Evolutionary conservation across 805 yeast genomes (phyloP).

Genomic region (Candida khao-thaluensis): DNA sequence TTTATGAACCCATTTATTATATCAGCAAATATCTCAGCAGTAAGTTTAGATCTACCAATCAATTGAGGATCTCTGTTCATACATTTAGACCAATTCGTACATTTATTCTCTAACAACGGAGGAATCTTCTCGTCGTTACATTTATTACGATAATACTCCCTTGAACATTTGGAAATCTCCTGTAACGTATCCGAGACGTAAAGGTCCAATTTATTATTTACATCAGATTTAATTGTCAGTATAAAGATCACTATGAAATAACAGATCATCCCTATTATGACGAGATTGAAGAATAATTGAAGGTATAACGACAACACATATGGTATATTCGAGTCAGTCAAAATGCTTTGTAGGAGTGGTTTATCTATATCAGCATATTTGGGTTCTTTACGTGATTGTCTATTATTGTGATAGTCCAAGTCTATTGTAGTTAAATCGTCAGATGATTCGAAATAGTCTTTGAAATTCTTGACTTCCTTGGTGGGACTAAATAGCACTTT

Average conservation of each 20-base stretch:
- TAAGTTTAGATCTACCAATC: slow-evolving; percentile 66
- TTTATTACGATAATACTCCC: slow-evolving; percentile 67
- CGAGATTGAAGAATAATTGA: slow-evolving; percentile 58
- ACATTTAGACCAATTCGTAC: slow-evolving; percentile 77
- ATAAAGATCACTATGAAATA: slow-evolving; percentile 53
- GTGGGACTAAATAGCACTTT: slow-evolving; percentile 37
- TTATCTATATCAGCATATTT: background rate
- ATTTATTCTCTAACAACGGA: slow-evolving; percentile 70
- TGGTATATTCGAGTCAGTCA: slow-evolving; percentile 50
- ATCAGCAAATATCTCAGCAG: slow-evolving; percentile 82
- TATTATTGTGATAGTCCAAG: background rate
- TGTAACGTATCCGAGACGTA: slow-evolving; percentile 58
- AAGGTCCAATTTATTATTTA: slow-evolving; percentile 64
- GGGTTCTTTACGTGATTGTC: slow-evolving; percentile 2
- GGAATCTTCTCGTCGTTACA: slow-evolving; percentile 66
- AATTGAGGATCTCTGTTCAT: slow-evolving; percentile 73
- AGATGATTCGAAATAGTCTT: slow-evolving; percentile 17
- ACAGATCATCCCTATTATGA: slow-evolving; percentile 49
- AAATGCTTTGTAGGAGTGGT: slow-evolving; percentile 6
- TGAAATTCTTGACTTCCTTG: slow-evolving; percentile 22
- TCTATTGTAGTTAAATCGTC: slow-evolving; percentile 9
- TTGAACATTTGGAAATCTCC: slow-evolving; percentile 66
- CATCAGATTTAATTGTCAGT: slow-evolving; percentile 62
- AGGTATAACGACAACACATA: slow-evolving; percentile 59
- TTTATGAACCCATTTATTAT: slow-evolving; percentile 73